Evolutionary conservation across 345 rosid genomes (phyloP).

Genomic region (Eucalyptus urophylla): DNA sequence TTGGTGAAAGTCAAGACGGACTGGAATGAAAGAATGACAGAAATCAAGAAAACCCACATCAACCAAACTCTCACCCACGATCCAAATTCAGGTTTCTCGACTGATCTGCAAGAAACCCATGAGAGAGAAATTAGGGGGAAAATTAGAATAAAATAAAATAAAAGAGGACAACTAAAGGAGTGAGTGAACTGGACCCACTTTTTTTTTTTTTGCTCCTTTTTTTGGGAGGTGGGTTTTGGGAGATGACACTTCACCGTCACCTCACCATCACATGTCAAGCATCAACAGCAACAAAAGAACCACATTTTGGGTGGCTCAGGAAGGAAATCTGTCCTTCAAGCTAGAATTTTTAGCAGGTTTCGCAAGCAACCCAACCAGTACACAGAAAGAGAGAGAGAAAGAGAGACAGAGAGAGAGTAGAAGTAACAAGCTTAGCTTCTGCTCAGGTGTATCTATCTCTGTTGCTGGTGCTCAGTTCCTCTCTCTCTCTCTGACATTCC

Average conservation of each 20-base stretch:
- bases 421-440: not conserved
- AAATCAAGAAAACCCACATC: not conserved
- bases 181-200: not conserved
- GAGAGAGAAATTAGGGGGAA: not conserved
- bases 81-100: not conserved
- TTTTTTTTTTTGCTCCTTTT: not conserved
- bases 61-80: not conserved
- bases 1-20: not conserved
- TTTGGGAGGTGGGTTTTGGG: not conserved
- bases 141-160: not conserved
- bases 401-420: not conserved
- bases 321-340: not conserved
- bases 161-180: not conserved
- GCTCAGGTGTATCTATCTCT: not conserved
- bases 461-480: not conserved
- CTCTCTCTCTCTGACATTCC: not conserved
- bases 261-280: not conserved
- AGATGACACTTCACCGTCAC: not conserved
- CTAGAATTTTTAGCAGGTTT: not conserved
- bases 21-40: not conserved
- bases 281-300: not conserved
- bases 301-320: not conserved
- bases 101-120: not conserved
- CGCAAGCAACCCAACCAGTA: not conserved
- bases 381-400: not conserved